Conservation (phyloP, 371 early-diverging fungal genomes). For the Parasitella parasitica region DNA sequence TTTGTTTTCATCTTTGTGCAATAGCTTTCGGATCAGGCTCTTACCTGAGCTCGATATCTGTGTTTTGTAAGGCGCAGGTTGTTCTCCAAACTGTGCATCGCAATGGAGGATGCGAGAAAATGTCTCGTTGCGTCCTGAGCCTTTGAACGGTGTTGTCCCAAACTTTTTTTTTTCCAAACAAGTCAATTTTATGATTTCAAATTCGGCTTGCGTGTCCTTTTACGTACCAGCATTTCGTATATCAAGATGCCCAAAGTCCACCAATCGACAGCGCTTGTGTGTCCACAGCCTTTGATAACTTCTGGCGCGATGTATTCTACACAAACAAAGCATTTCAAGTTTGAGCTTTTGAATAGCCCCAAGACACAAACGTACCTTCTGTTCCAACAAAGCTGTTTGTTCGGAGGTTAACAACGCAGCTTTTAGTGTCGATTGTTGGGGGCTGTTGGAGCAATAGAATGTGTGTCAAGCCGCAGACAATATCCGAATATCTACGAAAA, state of each 20-base stretch:
- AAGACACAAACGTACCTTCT: slow-evolving; percentile 52
- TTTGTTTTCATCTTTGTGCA: slow-evolving; percentile 81
- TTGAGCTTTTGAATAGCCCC: not conserved
- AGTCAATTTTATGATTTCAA: not conserved
- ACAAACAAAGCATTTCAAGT: not conserved
- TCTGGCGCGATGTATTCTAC: slow-evolving; percentile 97
- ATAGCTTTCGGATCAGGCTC: slow-evolving; percentile 71
- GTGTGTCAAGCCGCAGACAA: too few species aligned
- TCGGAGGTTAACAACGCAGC: slow-evolving; percentile 79
- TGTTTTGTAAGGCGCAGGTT: slow-evolving; percentile 35
- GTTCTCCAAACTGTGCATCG: slow-evolving; percentile 73
- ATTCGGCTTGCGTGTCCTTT: too few species aligned
- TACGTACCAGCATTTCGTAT: slow-evolving; percentile 90
- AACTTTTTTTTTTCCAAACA: slow-evolving; percentile 42
- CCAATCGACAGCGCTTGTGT: slow-evolving; percentile 96
- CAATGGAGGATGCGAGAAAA: slow-evolving; percentile 81
- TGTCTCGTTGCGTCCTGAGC: slow-evolving; percentile 78
- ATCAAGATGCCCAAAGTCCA: slow-evolving; percentile 99
- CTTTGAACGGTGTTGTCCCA: slow-evolving; percentile 92
- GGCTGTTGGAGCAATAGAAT: slow-evolving; percentile 20
- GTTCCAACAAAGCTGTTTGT: slow-evolving; percentile 97
- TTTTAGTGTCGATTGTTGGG: slow-evolving; percentile 77
- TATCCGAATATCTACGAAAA: too few species aligned
- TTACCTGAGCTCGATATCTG: slow-evolving; percentile 56
- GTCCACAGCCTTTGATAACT: slow-evolving; percentile 88